Evolutionary conservation across 2,329 filamentous ascomycete genomes (phyloP).

Genomic region (Penicillium concentricum): DNA sequence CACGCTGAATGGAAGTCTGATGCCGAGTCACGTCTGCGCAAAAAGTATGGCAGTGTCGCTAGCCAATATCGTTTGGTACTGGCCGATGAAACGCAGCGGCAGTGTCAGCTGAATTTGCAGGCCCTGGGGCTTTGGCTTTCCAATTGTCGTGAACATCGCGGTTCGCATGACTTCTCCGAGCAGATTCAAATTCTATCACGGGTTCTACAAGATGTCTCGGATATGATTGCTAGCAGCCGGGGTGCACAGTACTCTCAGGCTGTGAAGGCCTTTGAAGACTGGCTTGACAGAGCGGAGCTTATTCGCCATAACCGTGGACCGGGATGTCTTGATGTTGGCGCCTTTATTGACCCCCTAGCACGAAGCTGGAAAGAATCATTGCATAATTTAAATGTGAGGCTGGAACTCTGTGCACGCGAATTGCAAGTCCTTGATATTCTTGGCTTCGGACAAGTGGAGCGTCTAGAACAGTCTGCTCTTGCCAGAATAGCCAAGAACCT

Average conservation of each 20-base stretch:
- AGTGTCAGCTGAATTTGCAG: conserved; percentile 36
- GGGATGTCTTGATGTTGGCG: conserved; percentile 7
- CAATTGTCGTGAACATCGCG: conserved; percentile 29
- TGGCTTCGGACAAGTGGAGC: conserved; percentile 27
- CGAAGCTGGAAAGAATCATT: conserved; percentile 37
- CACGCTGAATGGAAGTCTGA: conserved; percentile 33
- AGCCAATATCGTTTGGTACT: conserved; percentile 33
- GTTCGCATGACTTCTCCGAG: conserved; percentile 31
- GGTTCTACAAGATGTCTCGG: conserved; percentile 39
- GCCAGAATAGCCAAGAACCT: conserved; percentile 30
- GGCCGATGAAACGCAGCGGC: conserved; percentile 33
- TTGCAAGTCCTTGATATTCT: conserved; percentile 39
- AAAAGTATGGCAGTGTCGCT: conserved; percentile 37
- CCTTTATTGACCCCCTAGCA: conserved; percentile 38
- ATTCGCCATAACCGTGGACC: conserved; percentile 23
- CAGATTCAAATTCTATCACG: conserved; percentile 42
- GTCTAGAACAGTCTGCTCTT: conserved; percentile 32
- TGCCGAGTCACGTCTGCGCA: conserved; percentile 31
- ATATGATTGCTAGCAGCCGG: conserved; percentile 25
- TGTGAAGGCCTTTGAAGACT: conserved; percentile 37
- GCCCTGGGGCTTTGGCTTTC: conserved; percentile 36
- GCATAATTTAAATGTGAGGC: conserved; percentile 28
- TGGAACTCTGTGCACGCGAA: conserved; percentile 37
- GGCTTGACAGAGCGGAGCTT: conserved; percentile 32
- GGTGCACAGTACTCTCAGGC: conserved; percentile 31